Evolutionary conservation across 176 grass and related monocot genomes (phyloP).

Genomic region (sorghum (Sorghum bicolor)): DNA sequence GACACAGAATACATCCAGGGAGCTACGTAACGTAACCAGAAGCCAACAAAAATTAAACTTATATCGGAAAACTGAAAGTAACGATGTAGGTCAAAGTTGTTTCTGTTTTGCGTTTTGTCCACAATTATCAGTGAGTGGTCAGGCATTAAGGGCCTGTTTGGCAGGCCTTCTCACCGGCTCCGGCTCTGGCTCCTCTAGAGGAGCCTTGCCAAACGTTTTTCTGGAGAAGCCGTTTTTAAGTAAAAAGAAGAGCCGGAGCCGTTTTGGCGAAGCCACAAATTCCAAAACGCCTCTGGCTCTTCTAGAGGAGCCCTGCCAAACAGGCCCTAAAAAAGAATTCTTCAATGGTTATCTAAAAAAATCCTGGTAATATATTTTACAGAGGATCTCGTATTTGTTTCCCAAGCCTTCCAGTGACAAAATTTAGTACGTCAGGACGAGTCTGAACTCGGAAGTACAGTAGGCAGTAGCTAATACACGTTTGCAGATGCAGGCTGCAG

Average conservation of each 20-base stretch:
- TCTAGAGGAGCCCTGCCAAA: no score
- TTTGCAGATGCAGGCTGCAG: not conserved
- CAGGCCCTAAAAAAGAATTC: no score
- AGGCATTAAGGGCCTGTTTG: no score
- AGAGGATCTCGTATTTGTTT: not conserved
- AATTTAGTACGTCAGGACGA: not conserved
- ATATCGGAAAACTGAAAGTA: not conserved
- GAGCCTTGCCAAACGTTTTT: no score
- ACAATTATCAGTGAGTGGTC: not conserved
- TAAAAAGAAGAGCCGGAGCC: no score
- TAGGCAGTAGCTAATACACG: not conserved
- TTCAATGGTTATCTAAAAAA: not conserved
- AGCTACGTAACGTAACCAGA: not conserved
- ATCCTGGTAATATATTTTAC: not conserved
- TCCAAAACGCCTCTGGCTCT: no score
- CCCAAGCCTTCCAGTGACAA: not conserved
- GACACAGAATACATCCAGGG: not conserved
- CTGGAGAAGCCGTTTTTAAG: no score
- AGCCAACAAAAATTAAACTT: not conserved
- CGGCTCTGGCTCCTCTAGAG: no score
- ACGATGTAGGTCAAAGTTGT: not conserved
- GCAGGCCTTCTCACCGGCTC: no score
- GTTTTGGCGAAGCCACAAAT: no score
- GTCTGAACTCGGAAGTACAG: not conserved
- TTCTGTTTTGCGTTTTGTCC: not conserved